Conservation (phyloP, 129 eudicot species). For the Lactuca saligna region DNA sequence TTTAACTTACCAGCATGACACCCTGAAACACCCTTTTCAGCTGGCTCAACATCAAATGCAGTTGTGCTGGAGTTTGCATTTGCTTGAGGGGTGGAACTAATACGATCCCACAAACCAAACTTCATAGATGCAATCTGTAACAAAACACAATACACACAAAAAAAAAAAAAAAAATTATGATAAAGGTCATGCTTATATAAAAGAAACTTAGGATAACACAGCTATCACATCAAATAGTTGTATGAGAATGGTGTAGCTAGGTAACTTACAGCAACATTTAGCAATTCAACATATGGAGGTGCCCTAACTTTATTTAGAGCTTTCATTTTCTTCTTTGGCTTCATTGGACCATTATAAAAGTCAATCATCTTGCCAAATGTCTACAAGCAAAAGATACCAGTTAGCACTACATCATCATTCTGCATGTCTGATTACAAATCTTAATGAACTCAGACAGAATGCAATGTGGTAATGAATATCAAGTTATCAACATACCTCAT, state of each 20-base stretch:
- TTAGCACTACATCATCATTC: background rate
- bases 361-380: constrained; percentile 67
- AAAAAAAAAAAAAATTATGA: background rate
- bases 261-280: constrained; percentile 81
- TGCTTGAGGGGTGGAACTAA: constrained; percentile 52
- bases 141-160: background rate
- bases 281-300: constrained; percentile 65
- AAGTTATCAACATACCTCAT: background rate
- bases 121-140: constrained; percentile 73
- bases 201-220: background rate
- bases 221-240: background rate
- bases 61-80: constrained; percentile 27
- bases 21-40: constrained; percentile 46
- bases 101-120: constrained; percentile 73
- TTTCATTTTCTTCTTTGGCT: constrained; percentile 29
- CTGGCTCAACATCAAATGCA: constrained; percentile 35
- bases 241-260: background rate
- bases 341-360: constrained; percentile 33
- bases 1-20: too few species aligned
- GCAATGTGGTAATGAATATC: too few species aligned
- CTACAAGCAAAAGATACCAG: constrained; percentile 40
- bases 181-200: background rate
- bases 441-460: background rate
- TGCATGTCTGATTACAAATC: background rate
- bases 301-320: constrained; percentile 34